Evolutionary conservation across 805 yeast species (phyloP).

Genomic region (Zygosaccharomyces lentus): DNA sequence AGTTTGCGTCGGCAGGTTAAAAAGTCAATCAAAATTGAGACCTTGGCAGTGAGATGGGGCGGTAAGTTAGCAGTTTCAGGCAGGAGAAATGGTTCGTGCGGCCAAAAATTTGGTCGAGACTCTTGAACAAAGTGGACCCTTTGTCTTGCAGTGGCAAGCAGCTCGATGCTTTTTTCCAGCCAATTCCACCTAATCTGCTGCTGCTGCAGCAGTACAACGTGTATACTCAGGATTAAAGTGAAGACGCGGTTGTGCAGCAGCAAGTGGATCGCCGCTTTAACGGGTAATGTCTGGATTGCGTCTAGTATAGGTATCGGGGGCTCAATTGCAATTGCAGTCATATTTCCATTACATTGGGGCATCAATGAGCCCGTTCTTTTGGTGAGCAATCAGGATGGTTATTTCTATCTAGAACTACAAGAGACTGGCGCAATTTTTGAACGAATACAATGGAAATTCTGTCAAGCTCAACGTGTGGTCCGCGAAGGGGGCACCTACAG

Average conservation of each 20-base stretch:
- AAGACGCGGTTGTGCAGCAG: conserved; percentile 13
- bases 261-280: conserved; percentile 24
- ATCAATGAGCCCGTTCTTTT: conserved; percentile 58
- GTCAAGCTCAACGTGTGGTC: conserved; percentile 70
- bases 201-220: conserved; percentile 22
- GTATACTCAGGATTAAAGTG: conserved; percentile 25
- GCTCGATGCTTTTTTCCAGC: conserved; percentile 37
- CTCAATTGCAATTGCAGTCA: conserved; percentile 60
- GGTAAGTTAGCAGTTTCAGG: neutral
- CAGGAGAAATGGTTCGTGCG: conserved; percentile 48
- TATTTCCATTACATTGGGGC: conserved; percentile 83
- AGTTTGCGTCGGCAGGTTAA: neutral
- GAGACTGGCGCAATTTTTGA: conserved; percentile 29
- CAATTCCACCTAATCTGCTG: conserved; percentile 35
- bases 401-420: conserved; percentile 42
- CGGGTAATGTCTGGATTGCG: conserved; percentile 49
- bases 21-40: neutral
- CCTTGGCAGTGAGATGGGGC: neutral
- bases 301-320: conserved; percentile 49
- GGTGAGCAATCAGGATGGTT: conserved; percentile 33
- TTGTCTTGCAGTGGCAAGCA: conserved; percentile 36
- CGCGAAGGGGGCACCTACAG: conserved; percentile 69
- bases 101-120: conserved; percentile 60
- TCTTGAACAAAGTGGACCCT: conserved; percentile 44
- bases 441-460: conserved; percentile 29